Base-by-base conservation (phyloP, 306 rosid genomes). In the Oxytropis ochrocephala region DNA sequence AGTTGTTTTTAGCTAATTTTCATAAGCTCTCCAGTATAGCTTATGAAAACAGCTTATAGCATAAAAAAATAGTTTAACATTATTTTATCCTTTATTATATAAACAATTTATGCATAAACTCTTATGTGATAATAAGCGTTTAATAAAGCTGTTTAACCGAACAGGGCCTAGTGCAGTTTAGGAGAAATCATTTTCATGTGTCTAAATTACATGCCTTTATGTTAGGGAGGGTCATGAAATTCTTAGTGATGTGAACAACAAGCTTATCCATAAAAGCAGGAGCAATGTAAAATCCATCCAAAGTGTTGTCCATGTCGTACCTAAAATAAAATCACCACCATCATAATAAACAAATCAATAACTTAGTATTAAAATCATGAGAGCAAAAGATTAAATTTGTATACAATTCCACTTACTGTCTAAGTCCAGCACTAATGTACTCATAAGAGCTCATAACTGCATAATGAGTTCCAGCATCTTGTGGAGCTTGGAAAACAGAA, bases 261-360 rank as follows among this genome's bases (percentile, higher is more conserved):
- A 95, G 91, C 84, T 95, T 91, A 97, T 95, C 99, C 99, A 95
- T 83, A 55, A 95, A 95, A 43, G 97, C 91, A 60, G 91, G 99
- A 42, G 99, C 99, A 72, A 95, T 95, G 87, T 95, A 95, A 29
- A 84, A 69, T 0, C 99, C 97, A 35, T 73, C 96, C 87, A 72
- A 33, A 57, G 43, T 77, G 86, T 95, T 91, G 86, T 91, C 97
- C 64, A 85, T 41, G 71, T 83, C 61, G 79, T 91, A 94, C 83
- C 97, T 91, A 47, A 58, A 75, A 41, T 17, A 55, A 0, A 72
- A 67, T 8, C 35, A 69, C 17, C 32, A 61, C n/a, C 35, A 33
- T 7, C 42, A 68, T 24, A 24, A 24, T 24, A 4, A 24, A 2
- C 29, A 24, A 24, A 24, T 24, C 29, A 24, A 24, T 24, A 24